A percentile compares a stretch with the other conserved stretches of the same genome.
These are phyloP conservation scores for Avena sativa DNA, from an alignment of 176 grass and related monocot species.

Conservation along the genomic window DNA sequence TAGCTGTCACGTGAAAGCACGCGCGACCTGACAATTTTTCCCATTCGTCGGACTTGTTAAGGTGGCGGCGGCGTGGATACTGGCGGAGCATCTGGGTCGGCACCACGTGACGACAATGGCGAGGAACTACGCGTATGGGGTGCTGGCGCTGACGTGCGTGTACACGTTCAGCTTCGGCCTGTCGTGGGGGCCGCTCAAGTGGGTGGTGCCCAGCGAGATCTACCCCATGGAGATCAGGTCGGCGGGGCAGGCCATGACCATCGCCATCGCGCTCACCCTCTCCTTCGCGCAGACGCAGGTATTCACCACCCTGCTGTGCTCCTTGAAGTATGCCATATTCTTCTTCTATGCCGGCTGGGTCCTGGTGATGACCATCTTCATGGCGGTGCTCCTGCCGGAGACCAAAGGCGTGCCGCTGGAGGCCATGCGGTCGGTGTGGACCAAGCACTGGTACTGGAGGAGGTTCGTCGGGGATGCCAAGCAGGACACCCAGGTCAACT, in stretches of 20 bases:
- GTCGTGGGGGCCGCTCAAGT: constrained; percentile 85
- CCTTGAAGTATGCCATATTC: constrained; percentile 64
- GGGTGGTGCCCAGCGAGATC: constrained; percentile 85
- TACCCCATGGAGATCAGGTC: constrained; percentile 84
- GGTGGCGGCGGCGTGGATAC: constrained; percentile 60
- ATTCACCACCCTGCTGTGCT: constrained; percentile 72
- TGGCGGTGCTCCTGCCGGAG: constrained; percentile 72
- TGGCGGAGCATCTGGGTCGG: constrained; percentile 52
- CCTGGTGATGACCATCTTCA: constrained; percentile 63
- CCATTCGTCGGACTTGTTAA: neutral
- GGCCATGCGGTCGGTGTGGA: constrained; percentile 55
- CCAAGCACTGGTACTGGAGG: constrained; percentile 67
- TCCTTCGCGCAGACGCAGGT: constrained; percentile 80
- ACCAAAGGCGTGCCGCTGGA: constrained; percentile 71
- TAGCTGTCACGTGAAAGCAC: neutral
- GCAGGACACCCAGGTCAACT: neutral
- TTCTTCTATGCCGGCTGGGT: constrained; percentile 69
- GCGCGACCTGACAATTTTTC: neutral
- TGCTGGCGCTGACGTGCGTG: constrained; percentile 67
- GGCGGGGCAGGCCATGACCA: constrained; percentile 61
- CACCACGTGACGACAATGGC: constrained; percentile 45
- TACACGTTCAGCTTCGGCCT: constrained; percentile 67
- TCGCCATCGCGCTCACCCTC: constrained; percentile 58
- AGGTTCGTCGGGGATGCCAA: constrained; percentile 42
- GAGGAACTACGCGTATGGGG: constrained; percentile 46